phyloP scores from a whole-genome alignment of 768 basidiomycete genomes.

The Rhizopogon salebrosus region DNA sequence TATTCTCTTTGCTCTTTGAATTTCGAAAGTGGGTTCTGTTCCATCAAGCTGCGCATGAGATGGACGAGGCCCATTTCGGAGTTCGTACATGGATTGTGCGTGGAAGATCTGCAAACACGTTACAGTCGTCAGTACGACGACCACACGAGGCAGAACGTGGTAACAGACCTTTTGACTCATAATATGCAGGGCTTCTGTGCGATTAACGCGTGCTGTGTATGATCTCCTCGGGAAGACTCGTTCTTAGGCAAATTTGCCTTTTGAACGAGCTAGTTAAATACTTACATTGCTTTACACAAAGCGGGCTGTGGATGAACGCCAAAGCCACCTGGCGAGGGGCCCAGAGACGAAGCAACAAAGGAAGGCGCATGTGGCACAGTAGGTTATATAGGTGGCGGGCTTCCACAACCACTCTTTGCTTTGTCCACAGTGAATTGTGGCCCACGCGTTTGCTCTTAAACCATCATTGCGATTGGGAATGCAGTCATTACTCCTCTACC shows the following conservation, averaged over 20 bases:
- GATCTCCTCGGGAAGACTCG: neutral
- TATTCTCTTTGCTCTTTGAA: constrained; percentile 19
- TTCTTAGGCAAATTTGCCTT: neutral
- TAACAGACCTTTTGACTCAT: neutral
- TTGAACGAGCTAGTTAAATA: neutral
- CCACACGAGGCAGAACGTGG: neutral
- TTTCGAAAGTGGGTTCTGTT: constrained; percentile 15
- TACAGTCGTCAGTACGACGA: neutral
- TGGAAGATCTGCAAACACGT: constrained; percentile 11
- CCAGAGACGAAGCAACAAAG: neutral
- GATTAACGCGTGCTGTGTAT: too few species aligned
- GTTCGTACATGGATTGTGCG: constrained; percentile 9
- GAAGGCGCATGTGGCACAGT: neutral
- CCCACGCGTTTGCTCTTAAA: neutral
- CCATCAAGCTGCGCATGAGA: constrained; percentile 3
- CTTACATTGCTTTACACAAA: neutral
- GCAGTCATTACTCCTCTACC: neutral
- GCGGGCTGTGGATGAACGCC: constrained; percentile 1
- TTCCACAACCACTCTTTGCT: neutral
- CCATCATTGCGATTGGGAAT: neutral
- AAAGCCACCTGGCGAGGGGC: neutral
- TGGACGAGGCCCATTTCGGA: constrained; percentile 5
- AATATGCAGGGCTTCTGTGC: too few species aligned
- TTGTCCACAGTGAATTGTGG: neutral
- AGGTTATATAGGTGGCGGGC: neutral